Conservation (phyloP, 2,329 filamentous ascomycete genomes). For the Gaeumannomyces tritici region DNA sequence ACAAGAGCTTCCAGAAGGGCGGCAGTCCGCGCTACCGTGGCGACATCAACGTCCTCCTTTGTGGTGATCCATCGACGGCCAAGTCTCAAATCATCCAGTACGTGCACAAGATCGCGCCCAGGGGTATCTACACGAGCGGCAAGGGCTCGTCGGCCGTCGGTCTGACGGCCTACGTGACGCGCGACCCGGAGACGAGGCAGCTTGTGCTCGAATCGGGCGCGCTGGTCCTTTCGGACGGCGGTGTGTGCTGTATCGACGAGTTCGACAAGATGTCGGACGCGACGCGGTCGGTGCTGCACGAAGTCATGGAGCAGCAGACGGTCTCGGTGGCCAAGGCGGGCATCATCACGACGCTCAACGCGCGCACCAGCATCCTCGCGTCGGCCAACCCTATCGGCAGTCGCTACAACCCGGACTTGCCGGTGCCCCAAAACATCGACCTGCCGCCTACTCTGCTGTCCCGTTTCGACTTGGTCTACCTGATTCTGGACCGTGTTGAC, state of each 20-base stretch:
- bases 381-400: constrained; percentile 97
- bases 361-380: constrained; percentile 87
- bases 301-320: constrained; percentile 84
- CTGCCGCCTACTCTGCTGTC: constrained; percentile 90
- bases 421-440: constrained; percentile 96
- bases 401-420: constrained; percentile 92
- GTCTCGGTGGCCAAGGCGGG: constrained; percentile 83
- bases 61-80: constrained; percentile 90
- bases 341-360: constrained; percentile 94
- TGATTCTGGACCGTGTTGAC: constrained; percentile 89
- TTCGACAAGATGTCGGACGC: constrained; percentile 80
- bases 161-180: constrained; percentile 72
- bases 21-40: constrained; percentile 92
- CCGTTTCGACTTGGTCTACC: constrained; percentile 92
- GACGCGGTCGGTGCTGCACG: constrained; percentile 72
- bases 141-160: constrained; percentile 75
- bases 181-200: constrained; percentile 71
- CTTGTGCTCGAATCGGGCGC: constrained; percentile 74
- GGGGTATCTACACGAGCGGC: constrained; percentile 72
- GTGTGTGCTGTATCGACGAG: constrained; percentile 77
- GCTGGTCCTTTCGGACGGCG: constrained; percentile 69
- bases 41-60: constrained; percentile 94
- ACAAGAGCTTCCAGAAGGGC: constrained; percentile 95
- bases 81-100: constrained; percentile 94
- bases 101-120: constrained; percentile 93